A percentile compares a stretch with the other conserved stretches of the same genome.
phyloP scores from a whole-genome alignment of 169 alveolate species.

The Plasmodium adleri region DNA sequence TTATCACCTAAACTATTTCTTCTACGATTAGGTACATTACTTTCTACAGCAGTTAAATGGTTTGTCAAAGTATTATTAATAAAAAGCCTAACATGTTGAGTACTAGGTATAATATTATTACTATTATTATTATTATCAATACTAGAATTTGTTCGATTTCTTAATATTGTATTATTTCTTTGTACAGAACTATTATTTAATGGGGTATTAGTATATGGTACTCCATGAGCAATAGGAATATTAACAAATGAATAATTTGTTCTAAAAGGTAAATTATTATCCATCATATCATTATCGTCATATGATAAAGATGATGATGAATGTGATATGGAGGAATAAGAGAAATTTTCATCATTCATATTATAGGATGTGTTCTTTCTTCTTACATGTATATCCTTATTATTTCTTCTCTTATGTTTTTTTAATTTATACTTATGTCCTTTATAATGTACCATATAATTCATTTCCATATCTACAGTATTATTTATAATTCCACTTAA shows the following conservation, averaged over 20 bases:
- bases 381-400: background rate
- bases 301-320: constrained; percentile 5
- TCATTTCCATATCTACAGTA: constrained; percentile 64
- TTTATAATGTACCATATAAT: background rate
- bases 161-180: constrained; percentile 3
- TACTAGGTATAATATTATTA: constrained; percentile 2
- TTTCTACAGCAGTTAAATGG: too few relatives aligned
- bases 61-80: constrained; percentile 8
- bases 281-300: background rate
- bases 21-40: background rate
- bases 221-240: constrained; percentile 5
- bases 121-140: constrained; percentile 2
- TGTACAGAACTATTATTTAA: constrained; percentile 12
- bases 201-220: background rate
- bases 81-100: constrained; percentile 38
- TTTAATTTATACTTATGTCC: background rate
- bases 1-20: constrained; percentile 6
- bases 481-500: constrained; percentile 59
- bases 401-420: background rate
- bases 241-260: constrained; percentile 7
- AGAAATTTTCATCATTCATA: constrained; percentile 9
- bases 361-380: constrained; percentile 5
- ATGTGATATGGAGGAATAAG: background rate
- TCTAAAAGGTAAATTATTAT: constrained; percentile 6
- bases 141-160: constrained; percentile 29